phyloP scores from a whole-genome alignment of 2,329 filamentous ascomycete genomes.

The Talaromyces amestolkiae region DNA sequence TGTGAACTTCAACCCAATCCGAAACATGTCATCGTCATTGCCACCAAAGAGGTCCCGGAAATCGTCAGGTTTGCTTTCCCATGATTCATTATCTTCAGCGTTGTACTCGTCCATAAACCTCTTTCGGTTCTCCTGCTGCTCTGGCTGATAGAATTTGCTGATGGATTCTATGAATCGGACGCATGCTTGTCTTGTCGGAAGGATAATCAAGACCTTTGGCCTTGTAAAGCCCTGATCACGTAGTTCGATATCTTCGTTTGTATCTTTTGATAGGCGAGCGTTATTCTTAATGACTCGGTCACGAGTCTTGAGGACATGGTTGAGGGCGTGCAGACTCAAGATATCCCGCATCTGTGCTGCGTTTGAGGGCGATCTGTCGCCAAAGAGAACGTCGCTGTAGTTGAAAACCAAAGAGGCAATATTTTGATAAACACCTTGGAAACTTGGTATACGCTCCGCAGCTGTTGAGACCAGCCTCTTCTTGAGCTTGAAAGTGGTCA shows the following conservation, averaged over 20 bases:
- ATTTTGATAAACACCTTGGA: slow-evolving; percentile 62
- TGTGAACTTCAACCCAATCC: slow-evolving; percentile 93
- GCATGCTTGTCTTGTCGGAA: slow-evolving; percentile 85
- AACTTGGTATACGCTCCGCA: slow-evolving; percentile 53
- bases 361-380: slow-evolving; percentile 67
- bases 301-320: slow-evolving; percentile 90
- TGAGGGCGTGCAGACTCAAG: slow-evolving; percentile 77
- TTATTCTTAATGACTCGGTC: slow-evolving; percentile 93
- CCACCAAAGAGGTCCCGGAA: slow-evolving; percentile 87
- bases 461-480: slow-evolving; percentile 62
- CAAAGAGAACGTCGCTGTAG: slow-evolving; percentile 78
- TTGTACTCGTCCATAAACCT: slow-evolving; percentile 83
- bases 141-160: slow-evolving; percentile 70
- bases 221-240: slow-evolving; percentile 94
- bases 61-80: slow-evolving; percentile 74
- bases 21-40: slow-evolving; percentile 97
- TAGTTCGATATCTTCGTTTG: slow-evolving; percentile 67
- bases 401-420: slow-evolving; percentile 73
- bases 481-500: slow-evolving; percentile 61
- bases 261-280: slow-evolving; percentile 67
- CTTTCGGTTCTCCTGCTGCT: slow-evolving; percentile 93
- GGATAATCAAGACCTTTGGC: slow-evolving; percentile 85
- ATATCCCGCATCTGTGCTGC: slow-evolving; percentile 67
- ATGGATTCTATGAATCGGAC: slow-evolving; percentile 76
- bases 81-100: slow-evolving; percentile 65